Conservation (phyloP, 805 yeast genomes). For the Priceomyces carsonii region DNA sequence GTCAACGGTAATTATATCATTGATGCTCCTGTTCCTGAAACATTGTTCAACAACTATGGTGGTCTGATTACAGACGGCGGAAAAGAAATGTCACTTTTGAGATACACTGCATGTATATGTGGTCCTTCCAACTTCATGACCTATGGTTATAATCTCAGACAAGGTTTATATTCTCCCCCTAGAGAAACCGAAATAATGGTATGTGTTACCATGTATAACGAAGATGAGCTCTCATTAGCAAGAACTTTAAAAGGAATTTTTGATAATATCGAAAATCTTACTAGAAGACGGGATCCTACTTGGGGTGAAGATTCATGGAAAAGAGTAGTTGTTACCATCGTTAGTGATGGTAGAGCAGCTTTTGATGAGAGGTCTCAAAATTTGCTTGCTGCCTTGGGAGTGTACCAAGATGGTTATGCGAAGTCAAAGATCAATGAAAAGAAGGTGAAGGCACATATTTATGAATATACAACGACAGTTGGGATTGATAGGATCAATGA, state of each 20-base stretch:
- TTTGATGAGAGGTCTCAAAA: constrained; percentile 79
- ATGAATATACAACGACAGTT: constrained; percentile 91
- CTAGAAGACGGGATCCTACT: constrained; percentile 59
- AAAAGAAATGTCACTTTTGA: constrained; percentile 77
- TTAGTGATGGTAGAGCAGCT: constrained; percentile 89
- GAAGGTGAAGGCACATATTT: constrained; percentile 81
- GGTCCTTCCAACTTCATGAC: constrained; percentile 72
- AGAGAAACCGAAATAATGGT: constrained; percentile 84
- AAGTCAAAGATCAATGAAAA: constrained; percentile 84
- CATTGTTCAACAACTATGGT: constrained; percentile 38
- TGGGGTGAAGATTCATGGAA: constrained; percentile 99
- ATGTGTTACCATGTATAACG: constrained; percentile 89
- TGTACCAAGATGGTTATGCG: constrained; percentile 94
- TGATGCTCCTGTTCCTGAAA: constrained; percentile 43
- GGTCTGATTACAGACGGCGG: constrained; percentile 32
- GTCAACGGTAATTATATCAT: constrained; percentile 46
- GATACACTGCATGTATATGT: constrained; percentile 93
- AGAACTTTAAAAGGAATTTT: constrained; percentile 89
- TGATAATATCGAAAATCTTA: constrained; percentile 77
- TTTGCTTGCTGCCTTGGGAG: constrained; percentile 81
- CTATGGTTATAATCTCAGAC: constrained; percentile 78
- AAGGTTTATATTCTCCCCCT: constrained; percentile 72
- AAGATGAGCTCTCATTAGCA: constrained; percentile 78
- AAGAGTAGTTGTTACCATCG: constrained; percentile 84
- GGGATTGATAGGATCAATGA: constrained; percentile 74